A percentile compares a stretch with the other conserved stretches of the same genome.
Conservation (phyloP, 495 filamentous ascomycete species). For the Choiromyces venosus region DNA sequence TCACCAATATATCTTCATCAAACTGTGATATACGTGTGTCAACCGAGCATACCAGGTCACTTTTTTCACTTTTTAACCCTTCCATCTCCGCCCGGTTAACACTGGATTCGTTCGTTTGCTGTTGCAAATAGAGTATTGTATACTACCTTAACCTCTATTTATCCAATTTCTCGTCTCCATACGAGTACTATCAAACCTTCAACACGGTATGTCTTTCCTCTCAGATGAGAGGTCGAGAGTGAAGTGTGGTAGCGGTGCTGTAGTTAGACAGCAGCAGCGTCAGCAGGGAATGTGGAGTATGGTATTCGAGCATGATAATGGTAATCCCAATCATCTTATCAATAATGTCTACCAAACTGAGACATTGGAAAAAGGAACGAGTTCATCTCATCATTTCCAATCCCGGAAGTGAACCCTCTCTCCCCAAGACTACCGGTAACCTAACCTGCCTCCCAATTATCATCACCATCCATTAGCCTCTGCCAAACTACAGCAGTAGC, state of each 20-base stretch:
- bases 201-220: neutral
- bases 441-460: neutral
- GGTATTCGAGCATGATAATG: neutral
- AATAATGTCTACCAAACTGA: neutral
- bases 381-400: neutral
- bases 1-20: neutral
- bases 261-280: neutral
- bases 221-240: neutral
- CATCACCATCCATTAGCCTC: neutral
- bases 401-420: neutral
- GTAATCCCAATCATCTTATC: conserved; percentile 1
- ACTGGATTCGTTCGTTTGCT: neutral
- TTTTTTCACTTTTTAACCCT: neutral
- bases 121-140: neutral
- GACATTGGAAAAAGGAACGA: neutral
- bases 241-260: neutral
- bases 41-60: neutral
- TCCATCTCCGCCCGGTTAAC: neutral
- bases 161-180: neutral
- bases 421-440: too few species aligned
- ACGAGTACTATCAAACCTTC: neutral
- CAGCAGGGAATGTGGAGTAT: neutral
- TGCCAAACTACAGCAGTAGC: neutral
- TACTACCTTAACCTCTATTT: too few species aligned
- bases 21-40: neutral